These are phyloP conservation scores for Condylostoma magnum DNA, from an alignment of 169 alveolate species.

Conservation along the genomic window DNA sequence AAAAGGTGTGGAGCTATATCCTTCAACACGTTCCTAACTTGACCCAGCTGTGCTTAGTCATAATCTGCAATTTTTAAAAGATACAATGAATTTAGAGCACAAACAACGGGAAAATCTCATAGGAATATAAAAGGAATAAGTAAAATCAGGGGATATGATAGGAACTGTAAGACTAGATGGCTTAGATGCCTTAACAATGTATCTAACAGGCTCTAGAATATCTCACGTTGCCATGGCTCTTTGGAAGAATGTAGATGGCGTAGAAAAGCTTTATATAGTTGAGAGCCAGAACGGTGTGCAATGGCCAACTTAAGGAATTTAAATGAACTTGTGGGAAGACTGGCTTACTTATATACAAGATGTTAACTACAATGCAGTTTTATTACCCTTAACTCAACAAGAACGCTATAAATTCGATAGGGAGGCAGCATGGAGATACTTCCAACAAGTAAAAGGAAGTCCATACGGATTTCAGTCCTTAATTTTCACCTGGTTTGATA, in stretches of 20 bases:
- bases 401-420: slow-evolving; percentile 57
- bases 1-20: slow-evolving; percentile 52
- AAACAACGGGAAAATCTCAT: slow-evolving; percentile 49
- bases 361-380: slow-evolving; percentile 71
- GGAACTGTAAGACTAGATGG: slow-evolving; percentile 82
- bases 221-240: slow-evolving; percentile 75
- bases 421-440: slow-evolving; percentile 66
- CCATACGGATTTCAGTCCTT: slow-evolving; percentile 85
- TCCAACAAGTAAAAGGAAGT: slow-evolving; percentile 63
- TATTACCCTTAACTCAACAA: slow-evolving; percentile 72
- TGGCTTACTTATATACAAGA: slow-evolving; percentile 75
- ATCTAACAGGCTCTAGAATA: slow-evolving; percentile 69
- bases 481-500: slow-evolving; percentile 79
- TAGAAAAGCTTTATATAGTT: slow-evolving; percentile 61
- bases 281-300: slow-evolving; percentile 83
- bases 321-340: slow-evolving; percentile 65
- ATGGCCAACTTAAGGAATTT: slow-evolving; percentile 78
- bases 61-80: slow-evolving; percentile 57
- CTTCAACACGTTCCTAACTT: slow-evolving; percentile 56
- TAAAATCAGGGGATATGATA: slow-evolving; percentile 78
- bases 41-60: slow-evolving; percentile 59
- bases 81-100: slow-evolving; percentile 56
- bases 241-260: slow-evolving; percentile 60
- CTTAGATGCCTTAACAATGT: slow-evolving; percentile 73
- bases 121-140: slow-evolving; percentile 52